Percentiles rank a stretch among this genome's conserved stretches.
Evolutionary conservation across 129 eudicot genomes (phyloP).

Genomic region (Scalesia atractyloides): DNA sequence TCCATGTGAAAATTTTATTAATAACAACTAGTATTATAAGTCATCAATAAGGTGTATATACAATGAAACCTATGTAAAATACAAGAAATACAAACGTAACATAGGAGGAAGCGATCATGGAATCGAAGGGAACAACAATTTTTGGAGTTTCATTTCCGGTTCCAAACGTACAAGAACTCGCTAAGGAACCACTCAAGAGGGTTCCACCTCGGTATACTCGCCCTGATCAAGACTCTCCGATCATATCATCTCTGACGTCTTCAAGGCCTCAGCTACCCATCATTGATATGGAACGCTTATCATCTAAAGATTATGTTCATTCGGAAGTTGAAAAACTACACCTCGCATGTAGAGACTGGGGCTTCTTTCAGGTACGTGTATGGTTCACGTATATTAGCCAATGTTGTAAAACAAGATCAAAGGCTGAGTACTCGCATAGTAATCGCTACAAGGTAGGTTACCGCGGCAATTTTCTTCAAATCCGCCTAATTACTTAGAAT

Average conservation of each 20-base stretch:
- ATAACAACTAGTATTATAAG: not conserved
- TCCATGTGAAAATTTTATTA: not conserved
- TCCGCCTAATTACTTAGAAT: too few species aligned
- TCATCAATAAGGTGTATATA: not conserved
- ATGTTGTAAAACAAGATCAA: too few species aligned
- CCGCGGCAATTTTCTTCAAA: too few species aligned
- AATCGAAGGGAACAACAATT: not conserved
- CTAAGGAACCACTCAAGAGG: not conserved
- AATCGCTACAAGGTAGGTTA: too few species aligned
- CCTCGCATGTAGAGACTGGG: conserved; percentile 16
- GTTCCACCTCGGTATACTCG: conserved; percentile 10
- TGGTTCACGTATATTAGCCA: not conserved
- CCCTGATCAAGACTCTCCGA: not conserved
- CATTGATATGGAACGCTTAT: conserved; percentile 9
- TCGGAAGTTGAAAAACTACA: conserved; percentile 9
- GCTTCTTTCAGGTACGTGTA: conserved; percentile 9
- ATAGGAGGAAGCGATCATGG: not conserved
- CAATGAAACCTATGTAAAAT: not conserved
- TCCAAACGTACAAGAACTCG: conserved; percentile 17
- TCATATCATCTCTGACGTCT: not conserved
- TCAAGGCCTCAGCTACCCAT: not conserved
- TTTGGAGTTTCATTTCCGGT: conserved; percentile 16
- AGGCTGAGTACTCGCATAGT: too few species aligned
- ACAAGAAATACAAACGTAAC: not conserved
- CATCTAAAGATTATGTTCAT: not conserved